Conservation (phyloP, 2,329 filamentous ascomycete genomes). For the Allantophomopsis lycopodina region DNA sequence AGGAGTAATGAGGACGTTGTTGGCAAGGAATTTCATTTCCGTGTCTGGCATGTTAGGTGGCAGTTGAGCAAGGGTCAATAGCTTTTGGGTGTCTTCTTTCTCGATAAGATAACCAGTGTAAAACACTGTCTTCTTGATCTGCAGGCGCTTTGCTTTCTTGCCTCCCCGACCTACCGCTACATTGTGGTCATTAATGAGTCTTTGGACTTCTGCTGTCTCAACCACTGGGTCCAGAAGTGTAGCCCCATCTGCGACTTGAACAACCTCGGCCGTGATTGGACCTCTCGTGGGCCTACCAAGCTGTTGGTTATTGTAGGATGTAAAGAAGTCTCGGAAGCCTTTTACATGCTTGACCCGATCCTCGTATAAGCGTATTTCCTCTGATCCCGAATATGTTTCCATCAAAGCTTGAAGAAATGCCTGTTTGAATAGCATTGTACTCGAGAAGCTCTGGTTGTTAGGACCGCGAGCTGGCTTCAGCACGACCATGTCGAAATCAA, state of each 20-base stretch:
- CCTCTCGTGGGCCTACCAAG: slow-evolving; percentile 38
- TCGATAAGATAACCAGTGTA: slow-evolving; percentile 86
- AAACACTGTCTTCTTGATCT: slow-evolving; percentile 76
- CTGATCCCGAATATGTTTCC: slow-evolving; percentile 70
- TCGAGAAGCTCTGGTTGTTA: slow-evolving; percentile 61
- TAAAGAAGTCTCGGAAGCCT: slow-evolving; percentile 75
- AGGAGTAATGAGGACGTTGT: slow-evolving; percentile 82
- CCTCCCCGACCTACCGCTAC: slow-evolving; percentile 29
- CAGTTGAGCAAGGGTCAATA: slow-evolving; percentile 57
- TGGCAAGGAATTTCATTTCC: slow-evolving; percentile 71
- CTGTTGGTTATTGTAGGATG: slow-evolving; percentile 54
- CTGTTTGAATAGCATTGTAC: slow-evolving; percentile 89
- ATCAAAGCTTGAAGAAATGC: slow-evolving; percentile 67
- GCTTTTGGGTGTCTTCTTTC: slow-evolving; percentile 53
- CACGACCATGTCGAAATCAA: slow-evolving; percentile 79
- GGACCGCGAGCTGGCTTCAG: slow-evolving; percentile 80
- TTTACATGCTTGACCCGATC: slow-evolving; percentile 57
- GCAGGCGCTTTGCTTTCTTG: slow-evolving; percentile 31
- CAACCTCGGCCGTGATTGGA: slow-evolving; percentile 63
- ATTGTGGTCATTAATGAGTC: slow-evolving; percentile 84
- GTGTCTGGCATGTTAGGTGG: slow-evolving; percentile 47
- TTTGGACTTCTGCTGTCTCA: slow-evolving; percentile 75
- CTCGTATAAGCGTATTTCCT: slow-evolving; percentile 70
- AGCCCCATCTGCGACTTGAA: slow-evolving; percentile 70
- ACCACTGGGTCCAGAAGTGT: slow-evolving; percentile 62